Percentiles rank a stretch among this genome's conserved stretches.
Conservation (phyloP, 352 stramenopile genomes). For the Chrysophaeum taylorii region DNA sequence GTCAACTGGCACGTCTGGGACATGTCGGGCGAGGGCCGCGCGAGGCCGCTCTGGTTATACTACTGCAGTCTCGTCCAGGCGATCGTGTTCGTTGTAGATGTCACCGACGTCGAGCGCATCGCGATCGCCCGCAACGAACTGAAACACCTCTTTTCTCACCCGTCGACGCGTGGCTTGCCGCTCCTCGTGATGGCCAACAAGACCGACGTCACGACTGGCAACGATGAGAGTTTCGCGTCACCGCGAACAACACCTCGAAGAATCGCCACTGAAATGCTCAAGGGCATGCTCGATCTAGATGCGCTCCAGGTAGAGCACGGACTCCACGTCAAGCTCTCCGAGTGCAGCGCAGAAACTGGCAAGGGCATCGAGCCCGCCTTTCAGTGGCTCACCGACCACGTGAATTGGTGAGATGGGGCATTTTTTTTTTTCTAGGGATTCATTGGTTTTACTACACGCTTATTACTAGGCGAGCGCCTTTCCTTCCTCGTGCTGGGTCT, state of each 20-base stretch:
- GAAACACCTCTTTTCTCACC: slow-evolving; percentile 10
- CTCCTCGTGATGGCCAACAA: slow-evolving; percentile 22
- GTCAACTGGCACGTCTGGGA: slow-evolving; percentile 21
- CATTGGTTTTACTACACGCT: too few relatives aligned
- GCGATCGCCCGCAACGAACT: slow-evolving; percentile 4
- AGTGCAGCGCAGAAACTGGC: not conserved
- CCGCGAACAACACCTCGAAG: too few relatives aligned
- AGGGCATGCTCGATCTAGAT: not conserved
- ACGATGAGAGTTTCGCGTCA: too few relatives aligned
- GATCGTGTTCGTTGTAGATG: slow-evolving; percentile 18
- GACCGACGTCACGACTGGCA: not conserved
- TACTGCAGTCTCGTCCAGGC: slow-evolving; percentile 20
- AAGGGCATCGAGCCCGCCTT: slow-evolving; percentile 13
- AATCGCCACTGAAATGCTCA: not conserved
- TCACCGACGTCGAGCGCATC: slow-evolving; percentile 16
- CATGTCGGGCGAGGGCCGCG: slow-evolving; percentile 15
- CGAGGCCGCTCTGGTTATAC: slow-evolving; percentile 14
- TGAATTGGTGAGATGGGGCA: not conserved
- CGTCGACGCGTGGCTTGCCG: not conserved
- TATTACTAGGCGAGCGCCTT: too few relatives aligned
- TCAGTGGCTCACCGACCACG: slow-evolving; percentile 10
- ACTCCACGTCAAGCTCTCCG: slow-evolving; percentile 2
- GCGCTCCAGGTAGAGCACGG: not conserved
- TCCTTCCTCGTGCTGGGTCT: too few relatives aligned
- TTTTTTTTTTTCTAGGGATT: too few relatives aligned